Base-by-base conservation (phyloP, 441 rosid genomes). In the Melastoma candidum region DNA sequence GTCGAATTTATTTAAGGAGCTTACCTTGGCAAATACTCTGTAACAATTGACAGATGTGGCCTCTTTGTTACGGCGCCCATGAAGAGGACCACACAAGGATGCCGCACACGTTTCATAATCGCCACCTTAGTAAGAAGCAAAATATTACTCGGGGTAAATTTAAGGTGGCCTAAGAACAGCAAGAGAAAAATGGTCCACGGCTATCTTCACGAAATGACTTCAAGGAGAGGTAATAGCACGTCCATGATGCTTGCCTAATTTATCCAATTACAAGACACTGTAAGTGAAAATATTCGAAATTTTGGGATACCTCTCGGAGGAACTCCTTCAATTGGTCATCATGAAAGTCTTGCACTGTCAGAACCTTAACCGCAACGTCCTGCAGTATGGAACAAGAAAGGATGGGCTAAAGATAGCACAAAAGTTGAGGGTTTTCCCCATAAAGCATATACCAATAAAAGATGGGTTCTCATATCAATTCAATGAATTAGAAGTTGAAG, bases 51-150 rank as follows among this genome's bases (percentile, higher is more conserved):
- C 54, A 92, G 73, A 66, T 85, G 89, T 49, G 95, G 84, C 32
- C 72, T 79, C 71, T 85, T 82, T 50, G 95, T 92, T 26, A 92
- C 96, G 12, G 98, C 96, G 49, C 98, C 98, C 98, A 92, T 92
- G 71, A 92, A 92, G 59, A 92, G 95, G 72, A 92, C 98, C 47
- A 92, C 94, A 71, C 88, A 87, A 49, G 95, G 96, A 76, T 92
- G 98, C 57, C 98, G 89, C 13, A 92, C 84, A 4, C 96, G 92
- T 73, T 87, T 92, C 98, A 92, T 85, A 66, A 92, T 92, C 26
- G 96, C 89, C 69, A 92, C 98, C 98, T 92, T 57, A 39, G 62
- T 11, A 60, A 51, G 46, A 48, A 4, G 2, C 41, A 53, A 24
- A 36, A 46, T 36, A 36, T 36, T 6, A 36, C 41, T 36, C 7